A percentile compares a stretch with the other conserved stretches of the same genome.
phyloP scores from a whole-genome alignment of 176 grass and related monocot species.

The Rhynchospora pubera region DNA sequence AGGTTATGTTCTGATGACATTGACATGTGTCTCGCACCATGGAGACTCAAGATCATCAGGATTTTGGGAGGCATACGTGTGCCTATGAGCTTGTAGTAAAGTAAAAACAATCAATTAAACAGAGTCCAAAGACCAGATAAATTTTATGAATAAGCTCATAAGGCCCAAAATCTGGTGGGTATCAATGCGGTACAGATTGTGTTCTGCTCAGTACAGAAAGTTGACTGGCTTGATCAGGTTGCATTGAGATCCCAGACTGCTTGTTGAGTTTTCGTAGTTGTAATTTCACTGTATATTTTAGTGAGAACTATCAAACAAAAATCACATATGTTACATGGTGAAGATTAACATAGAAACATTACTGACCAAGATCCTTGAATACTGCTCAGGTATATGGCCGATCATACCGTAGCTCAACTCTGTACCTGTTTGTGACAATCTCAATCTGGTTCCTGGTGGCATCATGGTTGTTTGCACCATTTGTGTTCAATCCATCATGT shows the following conservation, averaged over 20 bases:
- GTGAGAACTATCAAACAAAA: background rate
- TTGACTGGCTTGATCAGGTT: background rate
- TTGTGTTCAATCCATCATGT: conserved; percentile 84
- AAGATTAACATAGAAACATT: background rate
- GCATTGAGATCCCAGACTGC: background rate
- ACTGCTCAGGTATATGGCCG: conserved; percentile 41
- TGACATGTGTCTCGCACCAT: background rate
- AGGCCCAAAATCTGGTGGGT: background rate
- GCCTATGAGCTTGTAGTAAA: background rate
- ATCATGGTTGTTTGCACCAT: conserved; percentile 87
- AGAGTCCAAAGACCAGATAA: background rate
- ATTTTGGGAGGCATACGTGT: background rate
- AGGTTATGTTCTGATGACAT: background rate
- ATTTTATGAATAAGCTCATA: background rate
- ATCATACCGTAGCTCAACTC: conserved; percentile 62
- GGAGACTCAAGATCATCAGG: background rate
- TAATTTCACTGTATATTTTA: background rate
- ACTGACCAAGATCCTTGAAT: background rate
- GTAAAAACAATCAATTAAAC: background rate
- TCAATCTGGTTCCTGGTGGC: conserved; percentile 90
- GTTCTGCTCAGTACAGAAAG: background rate
- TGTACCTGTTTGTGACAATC: conserved; percentile 75
- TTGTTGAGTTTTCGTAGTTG: background rate
- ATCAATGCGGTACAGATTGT: background rate
- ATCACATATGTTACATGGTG: background rate